Conservation (phyloP, 345 rosid species). For the Reutealis trisperma region DNA sequence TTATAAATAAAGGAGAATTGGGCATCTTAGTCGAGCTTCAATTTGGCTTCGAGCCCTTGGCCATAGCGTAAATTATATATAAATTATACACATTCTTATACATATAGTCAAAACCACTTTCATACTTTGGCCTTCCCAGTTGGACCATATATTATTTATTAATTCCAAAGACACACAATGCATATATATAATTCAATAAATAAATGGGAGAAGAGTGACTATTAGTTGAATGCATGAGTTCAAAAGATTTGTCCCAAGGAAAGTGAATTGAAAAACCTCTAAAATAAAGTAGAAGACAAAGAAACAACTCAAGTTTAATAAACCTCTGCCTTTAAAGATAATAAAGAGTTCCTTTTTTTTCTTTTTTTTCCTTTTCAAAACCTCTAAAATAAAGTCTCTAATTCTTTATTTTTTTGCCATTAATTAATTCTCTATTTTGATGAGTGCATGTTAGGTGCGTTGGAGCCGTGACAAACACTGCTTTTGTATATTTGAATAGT, state of each 20-base stretch:
- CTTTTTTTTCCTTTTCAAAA: too few species aligned
- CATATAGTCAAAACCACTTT: slow-evolving; percentile 20
- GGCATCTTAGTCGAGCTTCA: too few species aligned
- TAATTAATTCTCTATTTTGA: background rate
- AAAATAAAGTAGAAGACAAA: background rate
- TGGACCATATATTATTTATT: too few species aligned
- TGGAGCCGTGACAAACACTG: too few species aligned
- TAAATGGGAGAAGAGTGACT: slow-evolving; percentile 6
- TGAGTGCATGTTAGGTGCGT: background rate
- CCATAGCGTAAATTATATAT: too few species aligned
- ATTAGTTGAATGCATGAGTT: slow-evolving; percentile 33
- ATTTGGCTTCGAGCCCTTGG: too few species aligned
- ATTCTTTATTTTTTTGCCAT: background rate
- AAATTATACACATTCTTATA: too few species aligned
- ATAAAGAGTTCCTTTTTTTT: too few species aligned
- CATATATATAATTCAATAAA: slow-evolving; percentile 8
- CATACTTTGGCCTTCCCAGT: slow-evolving; percentile 18
- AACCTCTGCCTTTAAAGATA: background rate
- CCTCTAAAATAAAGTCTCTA: too few species aligned
- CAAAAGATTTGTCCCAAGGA: slow-evolving; percentile 20
- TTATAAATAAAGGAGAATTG: too few species aligned
- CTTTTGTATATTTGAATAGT: too few species aligned
- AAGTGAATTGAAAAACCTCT: slow-evolving; percentile 7
- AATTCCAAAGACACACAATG: slow-evolving; percentile 10
- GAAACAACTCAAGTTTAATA: slow-evolving; percentile 12